Evolutionary conservation across 2,329 filamentous ascomycete genomes (phyloP).

Genomic region (Epichloe amarillans): DNA sequence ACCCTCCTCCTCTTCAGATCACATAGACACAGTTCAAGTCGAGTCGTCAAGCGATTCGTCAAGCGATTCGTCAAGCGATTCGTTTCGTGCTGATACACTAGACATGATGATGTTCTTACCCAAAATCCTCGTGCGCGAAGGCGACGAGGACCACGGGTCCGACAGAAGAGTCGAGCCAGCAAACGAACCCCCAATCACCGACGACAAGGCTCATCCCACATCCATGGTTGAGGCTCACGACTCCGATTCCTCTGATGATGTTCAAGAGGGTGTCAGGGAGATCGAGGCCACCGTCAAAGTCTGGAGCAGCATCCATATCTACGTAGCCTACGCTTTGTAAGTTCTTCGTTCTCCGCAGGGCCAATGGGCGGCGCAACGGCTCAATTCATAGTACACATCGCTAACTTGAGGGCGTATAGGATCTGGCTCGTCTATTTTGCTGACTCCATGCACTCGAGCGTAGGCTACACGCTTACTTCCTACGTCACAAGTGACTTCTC

Average conservation of each 20-base stretch:
- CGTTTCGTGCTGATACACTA: not conserved
- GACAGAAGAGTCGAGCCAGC: not conserved
- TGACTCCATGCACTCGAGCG: conserved; percentile 3
- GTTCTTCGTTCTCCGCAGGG: not conserved
- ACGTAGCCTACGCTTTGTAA: conserved; percentile 1
- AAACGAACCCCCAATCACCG: not conserved
- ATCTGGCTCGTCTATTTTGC: conserved; percentile 5
- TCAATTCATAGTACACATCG: conserved; percentile 2
- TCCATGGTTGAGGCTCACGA: not conserved
- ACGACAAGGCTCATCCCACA: not conserved
- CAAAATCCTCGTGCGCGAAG: conserved; percentile 2
- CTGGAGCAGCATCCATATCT: conserved; percentile 1
- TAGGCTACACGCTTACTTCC: not conserved
- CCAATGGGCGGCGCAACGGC: not conserved
- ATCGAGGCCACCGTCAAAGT: not conserved
- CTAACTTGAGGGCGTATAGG: conserved; percentile 16
- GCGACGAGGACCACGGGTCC: not conserved
- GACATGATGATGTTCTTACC: not conserved
- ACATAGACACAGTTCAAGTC: not conserved
- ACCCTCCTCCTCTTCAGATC: not conserved
- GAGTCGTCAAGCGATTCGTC: not conserved
- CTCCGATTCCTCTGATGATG: not conserved
- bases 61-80: not conserved
- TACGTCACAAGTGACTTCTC: conserved; percentile 28
- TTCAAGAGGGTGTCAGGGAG: not conserved